phyloP scores from a whole-genome alignment of 2,329 filamentous ascomycete species.

The Sporothrix globosa region DNA sequence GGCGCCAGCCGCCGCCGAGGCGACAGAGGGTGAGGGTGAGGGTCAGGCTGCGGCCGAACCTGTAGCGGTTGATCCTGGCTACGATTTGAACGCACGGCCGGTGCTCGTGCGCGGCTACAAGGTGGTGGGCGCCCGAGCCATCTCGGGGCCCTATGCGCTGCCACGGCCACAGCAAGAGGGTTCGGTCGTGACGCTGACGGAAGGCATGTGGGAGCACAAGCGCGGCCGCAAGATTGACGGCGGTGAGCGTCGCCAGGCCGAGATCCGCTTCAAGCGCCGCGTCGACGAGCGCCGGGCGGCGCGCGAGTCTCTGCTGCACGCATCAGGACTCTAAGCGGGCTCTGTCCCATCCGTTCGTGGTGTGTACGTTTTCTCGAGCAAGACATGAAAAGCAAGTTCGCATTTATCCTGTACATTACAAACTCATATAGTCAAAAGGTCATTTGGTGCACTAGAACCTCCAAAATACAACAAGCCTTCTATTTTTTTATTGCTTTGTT shows the following conservation, averaged over 20 bases:
- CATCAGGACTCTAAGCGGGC: not conserved
- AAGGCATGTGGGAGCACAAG: slow-evolving; percentile 91
- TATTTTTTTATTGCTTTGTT: not conserved
- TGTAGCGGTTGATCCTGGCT: not conserved
- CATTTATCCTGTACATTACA: not conserved
- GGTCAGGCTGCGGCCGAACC: slow-evolving; percentile 32
- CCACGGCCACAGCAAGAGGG: slow-evolving; percentile 66
- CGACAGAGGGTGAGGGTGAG: not conserved
- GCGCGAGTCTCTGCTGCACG: slow-evolving; percentile 43
- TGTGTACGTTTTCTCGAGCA: not conserved
- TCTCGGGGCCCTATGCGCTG: slow-evolving; percentile 74
- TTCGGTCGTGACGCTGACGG: slow-evolving; percentile 70
- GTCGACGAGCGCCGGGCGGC: slow-evolving; percentile 75
- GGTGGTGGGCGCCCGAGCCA: slow-evolving; percentile 68
- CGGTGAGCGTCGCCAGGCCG: slow-evolving; percentile 85
- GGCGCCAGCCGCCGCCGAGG: not conserved
- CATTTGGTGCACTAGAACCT: not conserved
- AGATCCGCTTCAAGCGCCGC: slow-evolving; percentile 84
- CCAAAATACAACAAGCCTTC: slow-evolving; percentile 10
- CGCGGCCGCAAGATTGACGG: slow-evolving; percentile 92
- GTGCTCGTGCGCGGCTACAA: slow-evolving; percentile 66
- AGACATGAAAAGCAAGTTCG: not conserved
- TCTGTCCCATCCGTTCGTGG: not conserved
- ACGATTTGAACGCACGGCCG: slow-evolving; percentile 14
- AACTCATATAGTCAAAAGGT: slow-evolving; percentile 18